Conservation (phyloP, 305 asterid species). For the Rubia balearica region DNA sequence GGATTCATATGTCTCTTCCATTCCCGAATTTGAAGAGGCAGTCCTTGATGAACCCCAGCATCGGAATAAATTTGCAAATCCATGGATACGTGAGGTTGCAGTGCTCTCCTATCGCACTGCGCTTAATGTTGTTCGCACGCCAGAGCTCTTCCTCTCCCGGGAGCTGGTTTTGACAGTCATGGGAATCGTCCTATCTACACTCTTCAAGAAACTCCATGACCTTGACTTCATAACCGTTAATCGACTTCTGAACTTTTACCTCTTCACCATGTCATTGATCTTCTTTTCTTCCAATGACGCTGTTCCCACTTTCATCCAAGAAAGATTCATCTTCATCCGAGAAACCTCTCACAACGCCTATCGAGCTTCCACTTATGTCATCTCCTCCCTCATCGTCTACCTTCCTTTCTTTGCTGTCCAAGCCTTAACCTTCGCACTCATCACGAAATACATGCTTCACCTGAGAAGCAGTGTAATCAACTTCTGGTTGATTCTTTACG, state of each 20-base stretch:
- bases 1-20: constrained; percentile 33
- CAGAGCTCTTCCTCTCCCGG: constrained; percentile 72
- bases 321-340: constrained; percentile 76
- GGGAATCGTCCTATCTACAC: constrained; percentile 68
- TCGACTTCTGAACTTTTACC: constrained; percentile 72
- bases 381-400: constrained; percentile 74
- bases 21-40: constrained; percentile 43
- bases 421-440: constrained; percentile 65
- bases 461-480: constrained; percentile 34
- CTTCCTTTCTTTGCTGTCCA: constrained; percentile 79
- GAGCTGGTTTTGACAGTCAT: constrained; percentile 63
- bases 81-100: constrained; percentile 71
- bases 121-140: constrained; percentile 70
- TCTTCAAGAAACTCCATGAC: constrained; percentile 41
- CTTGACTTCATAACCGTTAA: constrained; percentile 44
- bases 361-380: constrained; percentile 66
- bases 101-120: constrained; percentile 69
- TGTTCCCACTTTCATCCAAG: constrained; percentile 84
- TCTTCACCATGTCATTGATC: constrained; percentile 59
- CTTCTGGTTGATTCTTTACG: constrained; percentile 77
- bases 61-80: constrained; percentile 61
- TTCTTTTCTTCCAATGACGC: constrained; percentile 86
- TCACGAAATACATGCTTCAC: constrained; percentile 49
- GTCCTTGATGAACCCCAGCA: constrained; percentile 66
- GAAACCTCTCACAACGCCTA: constrained; percentile 87